Base-by-base conservation (phyloP, 768 basidiomycete species). In the Psilocybe cubensis region DNA sequence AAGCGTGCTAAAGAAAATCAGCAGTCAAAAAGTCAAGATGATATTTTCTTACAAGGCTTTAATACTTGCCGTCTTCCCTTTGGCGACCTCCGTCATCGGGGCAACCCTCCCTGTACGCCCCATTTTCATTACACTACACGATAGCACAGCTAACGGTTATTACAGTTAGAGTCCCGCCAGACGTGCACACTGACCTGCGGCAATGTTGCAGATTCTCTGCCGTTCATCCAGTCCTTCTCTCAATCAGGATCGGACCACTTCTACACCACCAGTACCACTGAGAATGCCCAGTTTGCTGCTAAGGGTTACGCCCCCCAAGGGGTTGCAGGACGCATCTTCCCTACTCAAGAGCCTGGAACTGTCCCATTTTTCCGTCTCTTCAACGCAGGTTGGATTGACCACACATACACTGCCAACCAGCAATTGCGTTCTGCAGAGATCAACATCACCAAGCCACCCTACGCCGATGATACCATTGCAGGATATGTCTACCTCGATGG, bases 391-490 rank as follows among this genome's bases (percentile, higher is more conserved):
- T 29, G 14, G 9, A 17, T 4, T 3, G 54, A 59, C 27, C 61
- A 63, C 31, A 56, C 59, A 28, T 63, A 63, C 43, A 63, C 61
- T 7, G 54, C 57, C 11, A 45, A 24, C 2, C 29, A 27, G 27
- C n/a, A 12, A 27, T 41, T 25, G 54, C 57, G 45, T 23, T 27
- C 10, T 20, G 56, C 40, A 47, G 35, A 29, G 54, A 54, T n/a
- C 17, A 28, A 11, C 1, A 24, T 2, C 31, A 44, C n/a, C 49
- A 52, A 35, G 61, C 44, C 44, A 10, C 44, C 56, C 14, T 63
- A 59, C 28, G 27, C 21, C 17, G 23, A 42, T 41, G 58, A 60
- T 27, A 54, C 47, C 14, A 51, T 56, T 20, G 28, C 58, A 23
- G 58, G 46, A 21, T 60, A 60, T 28, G 23, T 56, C 17, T 42